phyloP scores from a whole-genome alignment of 768 basidiomycete species.

The Leucogyrophana mollusca region DNA sequence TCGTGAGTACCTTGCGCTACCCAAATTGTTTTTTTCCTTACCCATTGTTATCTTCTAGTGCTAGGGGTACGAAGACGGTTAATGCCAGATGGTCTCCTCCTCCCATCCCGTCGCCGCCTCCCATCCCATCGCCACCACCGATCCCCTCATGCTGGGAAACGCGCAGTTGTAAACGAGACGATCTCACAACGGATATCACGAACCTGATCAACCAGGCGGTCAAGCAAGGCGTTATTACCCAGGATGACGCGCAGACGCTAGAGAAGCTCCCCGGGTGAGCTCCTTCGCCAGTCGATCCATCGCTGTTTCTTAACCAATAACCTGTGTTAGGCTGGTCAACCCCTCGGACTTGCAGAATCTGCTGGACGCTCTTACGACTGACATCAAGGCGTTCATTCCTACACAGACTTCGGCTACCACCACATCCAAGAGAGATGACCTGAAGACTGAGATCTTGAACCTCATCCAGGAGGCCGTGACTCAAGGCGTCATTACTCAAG shows the following conservation, averaged over 20 bases:
- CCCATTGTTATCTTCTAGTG: neutral
- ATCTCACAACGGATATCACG: slow-evolving; percentile 1
- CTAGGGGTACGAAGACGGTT: neutral
- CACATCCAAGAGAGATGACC: slow-evolving; percentile 1
- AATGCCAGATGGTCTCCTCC: slow-evolving; percentile 6
- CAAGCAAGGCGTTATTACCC: slow-evolving; percentile 6
- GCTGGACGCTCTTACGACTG: neutral
- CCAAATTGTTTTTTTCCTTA: no score
- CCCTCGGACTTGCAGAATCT: neutral
- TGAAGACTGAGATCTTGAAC: slow-evolving; percentile 35
- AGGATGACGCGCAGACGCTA: slow-evolving; percentile 1
- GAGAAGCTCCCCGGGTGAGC: slow-evolving; percentile 1
- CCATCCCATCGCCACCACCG: slow-evolving; percentile 9
- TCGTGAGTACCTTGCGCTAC: no score
- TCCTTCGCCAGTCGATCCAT: neutral
- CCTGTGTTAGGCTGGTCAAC: no score
- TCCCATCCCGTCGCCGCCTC: slow-evolving; percentile 6
- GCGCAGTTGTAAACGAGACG: slow-evolving; percentile 7
- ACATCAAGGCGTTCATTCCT: neutral
- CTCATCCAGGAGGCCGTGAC: slow-evolving; percentile 64
- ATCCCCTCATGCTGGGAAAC: slow-evolving; percentile 5
- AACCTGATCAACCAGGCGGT: slow-evolving; percentile 3
- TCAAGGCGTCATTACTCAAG: slow-evolving; percentile 53
- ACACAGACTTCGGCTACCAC: neutral
- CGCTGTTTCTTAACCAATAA: no score